A percentile compares a stretch with the other conserved stretches of the same genome.
Evolutionary conservation across 108 stramenopile species (phyloP).

Genomic region (Stephanodiscus minutulus): DNA sequence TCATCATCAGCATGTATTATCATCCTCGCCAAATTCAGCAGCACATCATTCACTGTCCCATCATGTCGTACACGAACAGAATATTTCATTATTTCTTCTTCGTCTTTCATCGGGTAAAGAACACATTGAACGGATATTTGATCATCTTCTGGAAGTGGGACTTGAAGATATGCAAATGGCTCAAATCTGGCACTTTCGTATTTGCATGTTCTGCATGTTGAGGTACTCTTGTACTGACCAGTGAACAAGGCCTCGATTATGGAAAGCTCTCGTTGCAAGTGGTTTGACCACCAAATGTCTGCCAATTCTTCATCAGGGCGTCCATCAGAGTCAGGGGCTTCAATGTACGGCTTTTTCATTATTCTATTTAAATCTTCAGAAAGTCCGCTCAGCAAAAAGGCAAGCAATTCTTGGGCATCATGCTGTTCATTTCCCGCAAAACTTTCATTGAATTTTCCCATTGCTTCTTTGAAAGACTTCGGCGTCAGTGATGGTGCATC

Average conservation of each 20-base stretch:
- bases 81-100: slow-evolving; percentile 64
- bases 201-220: slow-evolving; percentile 93
- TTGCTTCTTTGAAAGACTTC: slow-evolving; percentile 89
- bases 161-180: slow-evolving; percentile 88
- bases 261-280: slow-evolving; percentile 91
- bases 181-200: slow-evolving; percentile 98
- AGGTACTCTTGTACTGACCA: slow-evolving; percentile 94
- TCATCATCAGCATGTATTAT: slow-evolving; percentile 57
- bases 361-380: slow-evolving; percentile 98
- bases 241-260: slow-evolving; percentile 94
- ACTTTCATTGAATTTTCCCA: slow-evolving; percentile 90
- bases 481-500: slow-evolving; percentile 86
- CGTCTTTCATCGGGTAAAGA: slow-evolving; percentile 58
- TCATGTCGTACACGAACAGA: slow-evolving; percentile 76
- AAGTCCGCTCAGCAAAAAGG: slow-evolving; percentile 89
- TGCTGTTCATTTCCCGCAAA: slow-evolving; percentile 98
- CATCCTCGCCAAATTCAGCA: slow-evolving; percentile 69
- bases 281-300: slow-evolving; percentile 97
- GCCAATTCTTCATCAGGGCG: slow-evolving; percentile 93
- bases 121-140: slow-evolving; percentile 72
- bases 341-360: slow-evolving; percentile 94
- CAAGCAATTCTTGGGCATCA: slow-evolving; percentile 96
- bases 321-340: slow-evolving; percentile 91
- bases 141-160: slow-evolving; percentile 95
- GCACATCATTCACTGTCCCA: slow-evolving; percentile 79